phyloP scores from a whole-genome alignment of 2,329 filamentous ascomycete genomes.

The Aspergillus caelatus region DNA sequence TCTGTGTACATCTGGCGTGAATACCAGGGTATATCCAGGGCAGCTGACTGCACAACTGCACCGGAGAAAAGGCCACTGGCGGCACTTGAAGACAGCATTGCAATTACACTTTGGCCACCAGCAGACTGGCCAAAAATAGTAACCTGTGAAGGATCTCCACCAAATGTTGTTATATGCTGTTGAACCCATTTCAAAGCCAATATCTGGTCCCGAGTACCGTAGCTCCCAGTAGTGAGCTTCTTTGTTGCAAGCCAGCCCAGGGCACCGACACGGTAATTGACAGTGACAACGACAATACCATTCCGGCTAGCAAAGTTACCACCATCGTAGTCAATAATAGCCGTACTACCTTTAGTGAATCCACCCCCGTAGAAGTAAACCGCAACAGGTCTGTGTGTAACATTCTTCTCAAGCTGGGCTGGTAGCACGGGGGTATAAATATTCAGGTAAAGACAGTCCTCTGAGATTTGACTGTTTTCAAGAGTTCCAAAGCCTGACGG shows the following conservation, averaged over 20 bases:
- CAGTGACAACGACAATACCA: neutral
- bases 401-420: neutral
- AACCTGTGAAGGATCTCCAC: neutral
- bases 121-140: neutral
- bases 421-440: neutral
- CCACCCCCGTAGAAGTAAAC: neutral
- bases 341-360: neutral
- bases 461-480: neutral
- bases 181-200: neutral
- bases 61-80: neutral
- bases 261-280: neutral
- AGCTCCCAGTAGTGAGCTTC: neutral
- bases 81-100: neutral
- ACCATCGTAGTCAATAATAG: neutral
- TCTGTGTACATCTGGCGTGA: neutral
- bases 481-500: neutral
- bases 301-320: neutral
- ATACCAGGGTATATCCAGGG: neutral
- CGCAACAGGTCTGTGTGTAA: neutral
- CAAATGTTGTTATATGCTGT: neutral
- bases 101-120: neutral
- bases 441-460: neutral
- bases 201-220: neutral
- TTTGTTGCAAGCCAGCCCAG: neutral
- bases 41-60: slow-evolving; percentile 32